Evolutionary conservation across 768 basidiomycete species (phyloP).

Genomic region (Auriculariales sp.): DNA sequence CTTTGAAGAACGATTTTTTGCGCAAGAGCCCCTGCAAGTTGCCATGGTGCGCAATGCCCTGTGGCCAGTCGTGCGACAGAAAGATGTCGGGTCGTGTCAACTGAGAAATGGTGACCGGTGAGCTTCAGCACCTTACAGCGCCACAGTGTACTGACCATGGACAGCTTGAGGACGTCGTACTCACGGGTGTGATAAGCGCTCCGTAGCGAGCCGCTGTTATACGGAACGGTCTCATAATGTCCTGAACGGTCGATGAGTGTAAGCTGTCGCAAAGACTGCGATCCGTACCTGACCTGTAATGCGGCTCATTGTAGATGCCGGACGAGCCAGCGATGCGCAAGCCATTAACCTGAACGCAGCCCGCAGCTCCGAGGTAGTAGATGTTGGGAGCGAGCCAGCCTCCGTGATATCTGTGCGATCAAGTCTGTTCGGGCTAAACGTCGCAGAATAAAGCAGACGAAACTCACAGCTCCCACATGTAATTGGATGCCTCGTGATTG

Average conservation of each 20-base stretch:
- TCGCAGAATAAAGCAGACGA: not conserved
- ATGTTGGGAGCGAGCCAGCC: slow-evolving; percentile 96
- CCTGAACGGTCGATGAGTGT: slow-evolving; percentile 19
- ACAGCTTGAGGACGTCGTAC: slow-evolving; percentile 66
- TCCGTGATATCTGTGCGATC: slow-evolving; percentile 65
- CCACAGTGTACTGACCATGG: slow-evolving; percentile 23
- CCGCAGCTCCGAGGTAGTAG: slow-evolving; percentile 88
- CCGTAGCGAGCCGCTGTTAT: slow-evolving; percentile 51
- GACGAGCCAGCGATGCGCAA: slow-evolving; percentile 81
- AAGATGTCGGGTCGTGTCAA: slow-evolving; percentile 57
- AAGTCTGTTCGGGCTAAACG: not conserved
- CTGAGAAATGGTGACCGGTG: slow-evolving; percentile 23
- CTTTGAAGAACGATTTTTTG: slow-evolving; percentile 62
- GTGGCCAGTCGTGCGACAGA: slow-evolving; percentile 96
- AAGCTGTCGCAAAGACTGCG: not conserved
- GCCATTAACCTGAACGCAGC: slow-evolving; percentile 77
- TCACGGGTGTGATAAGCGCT: slow-evolving; percentile 88
- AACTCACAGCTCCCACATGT: slow-evolving; percentile 86
- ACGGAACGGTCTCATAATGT: slow-evolving; percentile 72
- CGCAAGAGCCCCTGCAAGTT: slow-evolving; percentile 49
- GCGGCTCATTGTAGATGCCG: slow-evolving; percentile 73
- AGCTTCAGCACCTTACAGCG: too few species aligned
- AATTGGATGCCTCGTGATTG: slow-evolving; percentile 95
- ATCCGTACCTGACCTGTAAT: slow-evolving; percentile 46
- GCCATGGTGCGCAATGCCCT: slow-evolving; percentile 69